Conservation (phyloP, 2,329 filamentous ascomycete species). For the Bisporella sp. region DNA sequence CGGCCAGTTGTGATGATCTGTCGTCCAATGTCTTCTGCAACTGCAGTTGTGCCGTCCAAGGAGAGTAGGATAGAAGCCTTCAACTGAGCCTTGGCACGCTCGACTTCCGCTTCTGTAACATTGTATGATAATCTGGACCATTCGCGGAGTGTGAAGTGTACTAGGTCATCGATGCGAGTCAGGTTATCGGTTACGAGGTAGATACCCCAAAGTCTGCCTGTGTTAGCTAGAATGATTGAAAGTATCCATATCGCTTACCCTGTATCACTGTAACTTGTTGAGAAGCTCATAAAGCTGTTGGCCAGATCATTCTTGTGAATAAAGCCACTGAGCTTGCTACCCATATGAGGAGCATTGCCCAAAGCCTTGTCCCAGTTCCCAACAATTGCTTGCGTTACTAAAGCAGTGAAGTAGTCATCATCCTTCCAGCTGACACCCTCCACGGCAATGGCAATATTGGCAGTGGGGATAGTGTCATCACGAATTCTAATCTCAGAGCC, state of each 20-base stretch:
- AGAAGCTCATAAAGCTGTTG: conserved; percentile 99
- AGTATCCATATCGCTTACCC: conserved; percentile 57
- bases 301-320: conserved; percentile 92
- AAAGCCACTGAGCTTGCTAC: conserved; percentile 94
- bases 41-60: conserved; percentile 92
- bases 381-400: conserved; percentile 96
- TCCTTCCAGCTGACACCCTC: conserved; percentile 99
- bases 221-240: conserved; percentile 28
- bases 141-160: conserved; percentile 97
- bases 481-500: conserved; percentile 93
- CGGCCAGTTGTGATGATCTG: conserved; percentile 97
- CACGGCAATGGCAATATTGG: conserved; percentile 96
- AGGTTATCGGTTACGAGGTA: conserved; percentile 92
- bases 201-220: conserved; percentile 90
- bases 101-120: conserved; percentile 84
- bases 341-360: conserved; percentile 94
- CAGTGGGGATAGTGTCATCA: conserved; percentile 91
- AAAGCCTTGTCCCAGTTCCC: conserved; percentile 99
- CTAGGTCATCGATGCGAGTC: conserved; percentile 83
- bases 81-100: conserved; percentile 98
- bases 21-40: conserved; percentile 96
- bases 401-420: conserved; percentile 96
- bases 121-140: conserved; percentile 91
- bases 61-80: conserved; percentile 97
- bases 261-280: conserved; percentile 98